Percentiles rank a stretch among this genome's conserved stretches.
These are phyloP conservation scores for Cornus suecica DNA, from an alignment of 148 eudicot species.

Conservation along the genomic window DNA sequence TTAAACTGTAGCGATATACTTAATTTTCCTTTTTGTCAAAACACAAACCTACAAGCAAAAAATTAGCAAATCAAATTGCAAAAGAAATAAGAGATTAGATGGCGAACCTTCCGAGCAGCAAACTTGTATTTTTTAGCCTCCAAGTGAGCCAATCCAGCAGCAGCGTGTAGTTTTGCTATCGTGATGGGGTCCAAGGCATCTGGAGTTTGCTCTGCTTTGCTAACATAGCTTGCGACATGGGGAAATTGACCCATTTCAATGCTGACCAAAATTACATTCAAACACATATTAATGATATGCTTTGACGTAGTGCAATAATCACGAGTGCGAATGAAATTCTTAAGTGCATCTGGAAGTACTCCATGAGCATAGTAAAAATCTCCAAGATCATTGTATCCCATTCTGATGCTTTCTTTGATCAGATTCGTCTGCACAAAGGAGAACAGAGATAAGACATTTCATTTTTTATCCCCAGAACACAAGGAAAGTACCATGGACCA, in stretches of 20 bases:
- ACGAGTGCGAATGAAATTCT: constrained; percentile 89
- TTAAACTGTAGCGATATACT: not conserved
- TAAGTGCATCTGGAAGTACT: constrained; percentile 84
- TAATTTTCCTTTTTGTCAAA: not conserved
- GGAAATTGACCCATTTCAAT: constrained; percentile 93
- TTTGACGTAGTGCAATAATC: constrained; percentile 94
- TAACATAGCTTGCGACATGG: constrained; percentile 86
- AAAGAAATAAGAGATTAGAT: not conserved
- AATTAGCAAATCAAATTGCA: not conserved
- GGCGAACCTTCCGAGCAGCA: constrained; percentile 90
- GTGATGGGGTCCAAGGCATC: constrained; percentile 64
- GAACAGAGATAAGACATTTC: constrained; percentile 1
- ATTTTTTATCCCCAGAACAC: not conserved
- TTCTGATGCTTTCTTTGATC: constrained; percentile 95
- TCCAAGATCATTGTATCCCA: constrained; percentile 97
- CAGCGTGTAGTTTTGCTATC: constrained; percentile 71
- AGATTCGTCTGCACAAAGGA: constrained; percentile 72
- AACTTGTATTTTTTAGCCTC: constrained; percentile 81
- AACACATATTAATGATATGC: constrained; percentile 87
- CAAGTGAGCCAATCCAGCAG: constrained; percentile 79
- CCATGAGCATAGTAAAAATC: constrained; percentile 89
- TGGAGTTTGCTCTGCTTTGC: constrained; percentile 79
- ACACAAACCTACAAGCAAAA: constrained; percentile 2
- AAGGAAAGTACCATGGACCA: not conserved
- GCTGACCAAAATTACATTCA: constrained; percentile 89